phyloP scores from a whole-genome alignment of 176 grass and related monocot genomes.

The Oryza longistaminata region DNA sequence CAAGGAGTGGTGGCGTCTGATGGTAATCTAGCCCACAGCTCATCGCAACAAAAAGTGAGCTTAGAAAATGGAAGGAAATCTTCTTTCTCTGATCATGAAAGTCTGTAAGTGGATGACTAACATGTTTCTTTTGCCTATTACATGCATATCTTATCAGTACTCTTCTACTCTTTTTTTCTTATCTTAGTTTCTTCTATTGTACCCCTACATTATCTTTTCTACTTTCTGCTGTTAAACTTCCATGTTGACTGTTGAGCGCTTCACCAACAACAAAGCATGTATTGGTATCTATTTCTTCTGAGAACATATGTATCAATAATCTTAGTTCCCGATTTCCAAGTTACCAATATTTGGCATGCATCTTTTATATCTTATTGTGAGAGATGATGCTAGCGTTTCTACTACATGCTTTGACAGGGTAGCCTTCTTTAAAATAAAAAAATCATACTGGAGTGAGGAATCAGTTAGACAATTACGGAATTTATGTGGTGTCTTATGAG shows the following conservation, averaged over 20 bases:
- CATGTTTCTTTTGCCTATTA: conserved; percentile 32
- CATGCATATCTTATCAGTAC: not conserved
- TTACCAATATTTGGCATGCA: not conserved
- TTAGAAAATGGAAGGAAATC: conserved; percentile 71
- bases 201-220: not conserved
- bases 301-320: not conserved
- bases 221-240: not conserved
- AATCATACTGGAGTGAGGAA: not conserved
- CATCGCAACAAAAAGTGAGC: conserved; percentile 45
- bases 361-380: conserved; percentile 20
- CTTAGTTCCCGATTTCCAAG: not conserved
- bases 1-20: conserved; percentile 46
- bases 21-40: conserved; percentile 50
- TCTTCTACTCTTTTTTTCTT: not conserved
- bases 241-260: not conserved
- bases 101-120: conserved; percentile 67
- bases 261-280: not conserved
- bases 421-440: not conserved
- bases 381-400: conserved; percentile 26
- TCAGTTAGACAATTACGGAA: not conserved
- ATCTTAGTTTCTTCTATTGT: conserved; percentile 24
- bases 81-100: conserved; percentile 85
- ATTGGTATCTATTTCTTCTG: not conserved
- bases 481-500: too few relatives aligned
- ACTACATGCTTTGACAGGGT: not conserved